phyloP scores from a whole-genome alignment of 73 alveolate genomes.

The Tetrahymena thermophila region DNA sequence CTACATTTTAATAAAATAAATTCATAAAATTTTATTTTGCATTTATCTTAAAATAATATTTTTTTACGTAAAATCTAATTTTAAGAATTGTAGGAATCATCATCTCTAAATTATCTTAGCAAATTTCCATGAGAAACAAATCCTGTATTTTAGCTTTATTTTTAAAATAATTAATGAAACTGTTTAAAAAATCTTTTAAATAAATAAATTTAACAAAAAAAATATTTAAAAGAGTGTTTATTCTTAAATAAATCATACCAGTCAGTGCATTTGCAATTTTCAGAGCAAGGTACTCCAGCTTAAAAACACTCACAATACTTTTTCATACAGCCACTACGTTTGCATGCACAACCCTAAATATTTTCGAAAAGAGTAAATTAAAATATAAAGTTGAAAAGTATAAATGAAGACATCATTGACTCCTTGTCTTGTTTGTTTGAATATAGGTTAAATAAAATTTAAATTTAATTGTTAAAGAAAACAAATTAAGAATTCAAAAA shows the following conservation, averaged over 20 bases:
- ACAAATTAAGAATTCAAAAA: not conserved
- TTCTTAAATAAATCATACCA: slow-evolving; percentile 48
- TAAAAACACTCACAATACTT: slow-evolving; percentile 92
- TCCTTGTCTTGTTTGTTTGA: not conserved
- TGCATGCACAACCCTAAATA: slow-evolving; percentile 85
- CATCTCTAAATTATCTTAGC: not conserved
- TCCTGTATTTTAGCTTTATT: not conserved
- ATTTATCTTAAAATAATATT: not conserved
- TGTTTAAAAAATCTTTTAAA: not conserved
- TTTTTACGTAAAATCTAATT: not conserved
- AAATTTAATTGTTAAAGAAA: slow-evolving; percentile 6
- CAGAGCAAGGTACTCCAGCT: slow-evolving; percentile 75
- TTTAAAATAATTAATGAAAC: not conserved
- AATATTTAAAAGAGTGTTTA: not conserved
- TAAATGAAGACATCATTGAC: not conserved
- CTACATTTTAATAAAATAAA: not conserved
- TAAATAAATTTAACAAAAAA: not conserved
- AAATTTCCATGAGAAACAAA: not conserved
- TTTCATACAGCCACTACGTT: slow-evolving; percentile 79
- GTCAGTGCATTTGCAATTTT: slow-evolving; percentile 76
- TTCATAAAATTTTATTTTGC: not conserved
- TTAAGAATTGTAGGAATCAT: not conserved
- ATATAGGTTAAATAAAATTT: not conserved
- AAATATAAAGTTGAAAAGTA: not conserved
- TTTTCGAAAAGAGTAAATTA: not conserved